Conservation (phyloP, 1,284 basidiomycete genomes). For the Leccinum variabile region DNA sequence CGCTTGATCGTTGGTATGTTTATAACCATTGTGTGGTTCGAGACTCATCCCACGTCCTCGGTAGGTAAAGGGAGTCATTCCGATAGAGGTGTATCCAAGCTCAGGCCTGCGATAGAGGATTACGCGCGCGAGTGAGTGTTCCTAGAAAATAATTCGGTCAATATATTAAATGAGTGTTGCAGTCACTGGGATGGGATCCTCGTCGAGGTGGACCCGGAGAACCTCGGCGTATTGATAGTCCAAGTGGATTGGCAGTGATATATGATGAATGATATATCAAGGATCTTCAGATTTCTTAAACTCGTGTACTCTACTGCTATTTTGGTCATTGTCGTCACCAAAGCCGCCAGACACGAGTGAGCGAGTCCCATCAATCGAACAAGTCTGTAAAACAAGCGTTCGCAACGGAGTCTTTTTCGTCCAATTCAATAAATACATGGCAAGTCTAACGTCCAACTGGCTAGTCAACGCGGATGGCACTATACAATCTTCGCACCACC, state of each 20-base stretch:
- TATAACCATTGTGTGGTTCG: background rate
- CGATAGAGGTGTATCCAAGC: constrained; percentile 72
- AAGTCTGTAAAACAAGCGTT: no score
- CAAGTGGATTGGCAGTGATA: constrained; percentile 43
- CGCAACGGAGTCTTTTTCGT: constrained; percentile 4
- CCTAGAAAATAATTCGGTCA: background rate
- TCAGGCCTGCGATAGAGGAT: constrained; percentile 89
- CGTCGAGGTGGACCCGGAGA: constrained; percentile 69
- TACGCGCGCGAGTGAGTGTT: constrained; percentile 70
- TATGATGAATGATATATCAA: background rate
- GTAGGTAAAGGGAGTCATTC: constrained; percentile 84
- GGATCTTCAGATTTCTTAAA: background rate
- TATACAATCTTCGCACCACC: constrained; percentile 75
- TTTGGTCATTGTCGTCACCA: background rate
- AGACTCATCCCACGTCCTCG: background rate
- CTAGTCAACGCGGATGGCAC: constrained; percentile 74
- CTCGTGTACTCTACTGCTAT: background rate
- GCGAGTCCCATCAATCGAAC: no score
- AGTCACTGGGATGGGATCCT: constrained; percentile 13
- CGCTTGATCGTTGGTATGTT: constrained; percentile 81
- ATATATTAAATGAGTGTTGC: background rate
- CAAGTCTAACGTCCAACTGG: background rate
- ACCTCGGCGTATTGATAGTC: constrained; percentile 85
- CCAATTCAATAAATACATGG: constrained; percentile 20
- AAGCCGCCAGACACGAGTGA: background rate